Evolutionary conservation across 179 eudicot genomes (phyloP), one percentile per base, ranked within the genome.

Genomic region (Carnegiea gigantea): DNA sequence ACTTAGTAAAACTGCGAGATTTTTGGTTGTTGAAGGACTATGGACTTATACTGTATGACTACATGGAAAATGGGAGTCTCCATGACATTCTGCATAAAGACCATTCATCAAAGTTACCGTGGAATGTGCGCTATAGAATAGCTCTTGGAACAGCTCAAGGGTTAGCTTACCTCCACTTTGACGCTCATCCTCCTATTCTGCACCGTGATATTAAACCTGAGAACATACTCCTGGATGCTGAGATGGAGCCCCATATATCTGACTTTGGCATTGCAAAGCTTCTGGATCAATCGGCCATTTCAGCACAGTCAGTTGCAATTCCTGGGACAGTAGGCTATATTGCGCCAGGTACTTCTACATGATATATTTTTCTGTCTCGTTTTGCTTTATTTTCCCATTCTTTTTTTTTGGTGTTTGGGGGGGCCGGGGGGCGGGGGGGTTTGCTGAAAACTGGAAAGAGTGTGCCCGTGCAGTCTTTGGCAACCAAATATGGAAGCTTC

Each of bases 191-290:
- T 77, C 68, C 87, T 54, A 90, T 95, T 80, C 82, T 95, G 78
- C 99, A 92, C 86, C 90, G 94, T 2, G 98, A 95, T 80, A 92
- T 95, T 78, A 95, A 95, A 75, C 92, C 99, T 24, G 90, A 80
- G 86, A 95, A 95, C 79, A 92, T 95, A 30, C 90, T 95, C 62
- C 80, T 95, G 79, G 95, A 89, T 77, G 82, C 88, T 17, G 92
- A 95, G 1, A 81, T 95, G 90, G 97, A 91, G 80, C 92, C 98
- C 86, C 98, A 90, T 75, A 92, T 95, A 79, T 91, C 98, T 38
- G 99, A 95, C 84, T 95, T 93, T 57, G 99, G 99, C 75, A 90
- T 93, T 20, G 98, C 97, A 48, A 92, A 94, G 87, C 89, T 94
- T 78, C 83, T 93, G 67, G 91, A 91, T 82, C 90, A 86, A 64